Conservation (phyloP, 768 basidiomycete genomes). For the Tulasnella sp. region DNA sequence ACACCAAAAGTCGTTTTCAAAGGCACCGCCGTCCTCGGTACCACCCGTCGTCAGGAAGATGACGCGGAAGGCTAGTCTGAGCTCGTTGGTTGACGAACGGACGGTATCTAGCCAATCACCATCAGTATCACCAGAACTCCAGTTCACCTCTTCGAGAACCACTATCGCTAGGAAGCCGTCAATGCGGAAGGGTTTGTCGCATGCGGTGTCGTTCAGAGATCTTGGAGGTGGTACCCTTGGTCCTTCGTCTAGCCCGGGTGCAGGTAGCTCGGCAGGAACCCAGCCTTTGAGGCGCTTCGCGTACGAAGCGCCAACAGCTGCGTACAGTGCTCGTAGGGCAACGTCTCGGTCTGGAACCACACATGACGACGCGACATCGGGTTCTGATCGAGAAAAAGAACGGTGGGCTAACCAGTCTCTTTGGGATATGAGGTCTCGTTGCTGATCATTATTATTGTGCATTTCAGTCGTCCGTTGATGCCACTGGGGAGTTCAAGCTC, state of each 20-base stretch:
- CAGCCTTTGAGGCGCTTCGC: constrained; percentile 28
- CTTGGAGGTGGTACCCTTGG: constrained; percentile 6
- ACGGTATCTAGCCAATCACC: constrained; percentile 3
- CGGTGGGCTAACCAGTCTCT: neutral
- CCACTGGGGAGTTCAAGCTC: constrained; percentile 66
- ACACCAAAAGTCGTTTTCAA: constrained; percentile 17
- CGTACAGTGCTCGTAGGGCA: constrained; percentile 58
- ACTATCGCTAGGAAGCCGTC: neutral
- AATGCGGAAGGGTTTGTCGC: neutral
- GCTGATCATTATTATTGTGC: neutral
- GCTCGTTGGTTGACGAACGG: constrained; percentile 5
- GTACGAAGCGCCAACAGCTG: constrained; percentile 71
- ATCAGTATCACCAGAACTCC: constrained; percentile 4
- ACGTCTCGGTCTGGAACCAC: neutral
- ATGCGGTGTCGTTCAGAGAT: constrained; percentile 12
- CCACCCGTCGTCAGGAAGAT: constrained; percentile 4
- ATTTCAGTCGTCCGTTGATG: constrained; percentile 58
- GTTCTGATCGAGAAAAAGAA: constrained; percentile 13
- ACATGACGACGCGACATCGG: neutral
- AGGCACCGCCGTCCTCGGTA: neutral
- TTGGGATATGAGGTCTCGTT: neutral
- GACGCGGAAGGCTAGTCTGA: constrained; percentile 15
- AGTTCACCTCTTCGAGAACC: neutral
- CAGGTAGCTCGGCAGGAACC: neutral
- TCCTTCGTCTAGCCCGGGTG: neutral